phyloP scores from a whole-genome alignment of 2,329 filamentous ascomycete genomes.

The Xylariaceae sp. region DNA sequence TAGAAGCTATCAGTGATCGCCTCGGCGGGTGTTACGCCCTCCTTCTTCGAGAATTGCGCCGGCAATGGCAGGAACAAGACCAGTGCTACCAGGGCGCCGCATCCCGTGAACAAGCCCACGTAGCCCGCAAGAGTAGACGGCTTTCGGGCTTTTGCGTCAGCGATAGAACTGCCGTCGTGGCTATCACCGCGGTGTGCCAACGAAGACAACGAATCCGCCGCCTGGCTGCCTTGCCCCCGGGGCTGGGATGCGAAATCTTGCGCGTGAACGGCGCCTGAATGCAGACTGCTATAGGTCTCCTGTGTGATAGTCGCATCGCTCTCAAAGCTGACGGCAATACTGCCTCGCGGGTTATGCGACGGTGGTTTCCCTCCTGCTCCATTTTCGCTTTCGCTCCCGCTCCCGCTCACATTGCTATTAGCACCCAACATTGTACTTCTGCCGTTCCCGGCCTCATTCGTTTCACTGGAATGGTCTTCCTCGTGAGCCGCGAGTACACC shows the following conservation, averaged over 20 bases:
- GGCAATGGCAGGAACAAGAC: slow-evolving; percentile 82
- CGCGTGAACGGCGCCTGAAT: slow-evolving; percentile 28
- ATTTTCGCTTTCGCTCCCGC: too few relatives aligned
- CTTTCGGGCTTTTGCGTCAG: slow-evolving; percentile 32
- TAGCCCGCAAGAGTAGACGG: slow-evolving; percentile 71
- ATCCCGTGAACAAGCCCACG: slow-evolving; percentile 89
- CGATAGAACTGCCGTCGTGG: slow-evolving; percentile 10
- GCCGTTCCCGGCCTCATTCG: slow-evolving; percentile 20
- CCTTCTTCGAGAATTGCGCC: slow-evolving; percentile 66
- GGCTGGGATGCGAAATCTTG: too few relatives aligned
- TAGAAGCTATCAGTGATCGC: slow-evolving; percentile 86
- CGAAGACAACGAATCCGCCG: too few relatives aligned
- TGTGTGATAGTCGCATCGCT: slow-evolving; percentile 75
- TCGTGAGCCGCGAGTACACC: slow-evolving; percentile 27
- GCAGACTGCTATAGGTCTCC: slow-evolving; percentile 46
- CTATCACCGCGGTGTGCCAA: slow-evolving; percentile 10
- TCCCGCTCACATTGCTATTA: not conserved
- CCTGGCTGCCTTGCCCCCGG: too few relatives aligned
- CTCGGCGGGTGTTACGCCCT: slow-evolving; percentile 66
- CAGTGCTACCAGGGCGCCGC: slow-evolving; percentile 82
- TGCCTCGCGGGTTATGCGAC: slow-evolving; percentile 47
- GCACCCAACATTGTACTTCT: slow-evolving; percentile 6
- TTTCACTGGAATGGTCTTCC: slow-evolving; percentile 18
- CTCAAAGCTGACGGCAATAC: slow-evolving; percentile 63
- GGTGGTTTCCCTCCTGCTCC: slow-evolving; percentile 30